Base-by-base conservation (phyloP, 257 asterid species). In the Voacanga thouarsii region DNA sequence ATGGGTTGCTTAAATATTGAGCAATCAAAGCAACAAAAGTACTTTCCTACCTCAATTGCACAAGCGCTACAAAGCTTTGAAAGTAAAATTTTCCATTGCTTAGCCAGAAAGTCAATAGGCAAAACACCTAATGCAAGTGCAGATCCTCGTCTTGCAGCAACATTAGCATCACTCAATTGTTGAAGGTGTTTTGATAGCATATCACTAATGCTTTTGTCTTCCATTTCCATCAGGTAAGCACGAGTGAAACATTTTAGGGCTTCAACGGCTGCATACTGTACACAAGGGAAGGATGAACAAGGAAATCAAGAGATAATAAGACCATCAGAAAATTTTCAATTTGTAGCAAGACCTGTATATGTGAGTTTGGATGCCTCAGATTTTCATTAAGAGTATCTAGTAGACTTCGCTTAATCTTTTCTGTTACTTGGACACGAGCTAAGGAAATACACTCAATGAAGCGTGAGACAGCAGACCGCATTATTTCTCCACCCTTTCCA, bases 401-500 rank as follows among this genome's bases (percentile, higher is more conserved):
- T 82, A 96, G 87, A 87, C 89, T 89, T 72, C 86, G 84, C 81
- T 86, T 93, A 69, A 84, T 75, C 86, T 90, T 93, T 68, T 87
- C 97, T 57, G 92, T 82, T 84, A 92, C 79, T 75, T 85, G 82
- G 65, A 93, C 74, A 80, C 77, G 85, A 76, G 95, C 94, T 78
- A 47, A 76, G 75, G 98, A 90, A 79, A 89, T 89, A 82, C 98
- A 93, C 82, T 93, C 95, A 77, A 92, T 92, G 86, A 89, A 93
- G 80, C 94, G 97, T 74, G 97, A 96, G 82, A 96, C 99, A 72
- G 98, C 92, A 82, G 89, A 86, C 67, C 99, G 97, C 99, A 93
- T 93, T 78, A 96, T 93, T 87, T 96, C 99, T 79, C 98, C 99
- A 71, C 99, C 99, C 85, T 96, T 96, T 77, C 99, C 98, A 64